These are phyloP conservation scores for Diutina mesorugosa DNA, from an alignment of 1,139 yeast genomes.

Conservation along the genomic window DNA sequence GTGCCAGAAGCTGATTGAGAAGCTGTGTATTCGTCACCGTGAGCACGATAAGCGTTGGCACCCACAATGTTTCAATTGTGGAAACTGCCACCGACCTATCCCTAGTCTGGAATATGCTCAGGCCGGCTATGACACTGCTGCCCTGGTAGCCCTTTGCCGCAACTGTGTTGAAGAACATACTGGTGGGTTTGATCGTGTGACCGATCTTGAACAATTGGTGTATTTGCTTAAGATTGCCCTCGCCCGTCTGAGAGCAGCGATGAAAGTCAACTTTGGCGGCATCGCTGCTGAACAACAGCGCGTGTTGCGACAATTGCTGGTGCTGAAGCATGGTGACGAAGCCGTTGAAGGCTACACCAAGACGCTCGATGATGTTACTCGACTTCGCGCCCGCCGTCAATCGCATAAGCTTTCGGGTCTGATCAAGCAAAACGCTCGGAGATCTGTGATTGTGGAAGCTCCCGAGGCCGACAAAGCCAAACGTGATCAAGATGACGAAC, in stretches of 20 bases:
- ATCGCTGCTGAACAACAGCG: background rate
- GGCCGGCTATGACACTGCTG: background rate
- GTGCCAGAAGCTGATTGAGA: slow-evolving; percentile 75
- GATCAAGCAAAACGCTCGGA: slow-evolving; percentile 33
- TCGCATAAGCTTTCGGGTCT: slow-evolving; percentile 50
- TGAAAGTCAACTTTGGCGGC: slow-evolving; percentile 14
- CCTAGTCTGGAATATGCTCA: background rate
- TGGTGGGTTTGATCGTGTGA: slow-evolving; percentile 49
- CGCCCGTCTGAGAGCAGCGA: slow-evolving; percentile 61
- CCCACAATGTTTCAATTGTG: slow-evolving; percentile 53
- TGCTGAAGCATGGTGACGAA: slow-evolving; percentile 6
- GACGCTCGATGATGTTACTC: slow-evolving; percentile 66
- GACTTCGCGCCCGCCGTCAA: slow-evolving; percentile 64
- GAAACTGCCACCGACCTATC: slow-evolving; percentile 27
- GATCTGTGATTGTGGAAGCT: slow-evolving; percentile 33
- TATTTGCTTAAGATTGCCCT: slow-evolving; percentile 76
- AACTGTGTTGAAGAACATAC: slow-evolving; percentile 11
- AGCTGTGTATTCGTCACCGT: slow-evolving; percentile 46
- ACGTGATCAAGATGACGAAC: slow-evolving; percentile 8
- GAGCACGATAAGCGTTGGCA: slow-evolving; percentile 68
- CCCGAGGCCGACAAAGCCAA: slow-evolving; percentile 42
- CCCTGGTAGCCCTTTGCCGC: slow-evolving; percentile 30
- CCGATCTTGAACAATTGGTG: slow-evolving; percentile 60
- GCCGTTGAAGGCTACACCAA: slow-evolving; percentile 41
- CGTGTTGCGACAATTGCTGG: background rate